Percentiles rank a stretch among this genome's conserved stretches.
Evolutionary conservation across 2,329 filamentous ascomycete genomes (phyloP).

Genomic region (Sporothrix mexicana): DNA sequence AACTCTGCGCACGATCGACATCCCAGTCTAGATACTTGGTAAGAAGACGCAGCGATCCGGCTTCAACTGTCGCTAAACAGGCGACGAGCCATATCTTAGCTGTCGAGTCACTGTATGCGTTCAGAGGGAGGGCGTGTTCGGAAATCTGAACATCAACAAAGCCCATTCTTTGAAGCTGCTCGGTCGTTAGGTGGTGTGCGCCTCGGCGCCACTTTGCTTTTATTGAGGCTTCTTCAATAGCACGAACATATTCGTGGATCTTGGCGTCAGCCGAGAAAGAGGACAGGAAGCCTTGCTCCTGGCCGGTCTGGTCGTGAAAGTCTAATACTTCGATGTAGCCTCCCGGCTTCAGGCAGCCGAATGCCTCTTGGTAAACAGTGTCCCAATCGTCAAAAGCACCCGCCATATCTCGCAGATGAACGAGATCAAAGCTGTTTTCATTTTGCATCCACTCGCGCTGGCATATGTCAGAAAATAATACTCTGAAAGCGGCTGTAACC

Average conservation of each 20-base stretch:
- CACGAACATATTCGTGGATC: slow-evolving; percentile 47
- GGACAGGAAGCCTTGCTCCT: slow-evolving; percentile 42
- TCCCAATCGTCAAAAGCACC: slow-evolving; percentile 63
- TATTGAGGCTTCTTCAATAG: slow-evolving; percentile 54
- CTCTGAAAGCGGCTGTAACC: too few relatives aligned
- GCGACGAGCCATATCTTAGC: slow-evolving; percentile 54
- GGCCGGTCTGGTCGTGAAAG: slow-evolving; percentile 46
- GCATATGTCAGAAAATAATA: neutral
- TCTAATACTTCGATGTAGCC: slow-evolving; percentile 59
- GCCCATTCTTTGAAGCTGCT: slow-evolving; percentile 49
- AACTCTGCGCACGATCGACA: slow-evolving; percentile 53
- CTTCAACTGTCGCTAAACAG: slow-evolving; percentile 51
- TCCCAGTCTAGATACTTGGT: slow-evolving; percentile 61
- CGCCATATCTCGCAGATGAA: slow-evolving; percentile 62
- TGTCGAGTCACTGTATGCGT: slow-evolving; percentile 50
- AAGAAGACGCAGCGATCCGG: slow-evolving; percentile 55
- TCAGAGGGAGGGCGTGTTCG: slow-evolving; percentile 54
- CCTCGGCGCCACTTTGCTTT: slow-evolving; percentile 37
- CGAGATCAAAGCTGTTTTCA: slow-evolving; percentile 59
- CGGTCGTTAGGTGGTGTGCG: slow-evolving; percentile 38
- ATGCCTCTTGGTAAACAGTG: slow-evolving; percentile 59
- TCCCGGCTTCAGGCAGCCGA: slow-evolving; percentile 58
- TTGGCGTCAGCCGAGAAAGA: slow-evolving; percentile 48
- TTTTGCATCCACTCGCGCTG: slow-evolving; percentile 59
- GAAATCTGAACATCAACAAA: slow-evolving; percentile 53